A percentile compares a stretch with the other conserved stretches of the same genome.
Conservation (phyloP, 352 stramenopile species). For the Stramenopiles sp. region DNA sequence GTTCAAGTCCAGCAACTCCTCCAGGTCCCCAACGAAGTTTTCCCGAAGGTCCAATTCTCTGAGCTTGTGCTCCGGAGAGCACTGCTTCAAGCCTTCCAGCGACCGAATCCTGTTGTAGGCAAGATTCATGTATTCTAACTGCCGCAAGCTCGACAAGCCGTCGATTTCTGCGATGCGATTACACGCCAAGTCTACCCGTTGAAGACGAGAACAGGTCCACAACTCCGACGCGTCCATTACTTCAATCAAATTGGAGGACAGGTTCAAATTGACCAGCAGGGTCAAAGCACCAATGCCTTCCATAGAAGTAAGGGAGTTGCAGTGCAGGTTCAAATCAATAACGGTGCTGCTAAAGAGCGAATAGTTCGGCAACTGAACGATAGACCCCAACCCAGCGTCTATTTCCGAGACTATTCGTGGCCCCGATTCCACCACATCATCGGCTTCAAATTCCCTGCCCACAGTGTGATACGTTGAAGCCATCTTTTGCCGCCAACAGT, state of each 20-base stretch:
- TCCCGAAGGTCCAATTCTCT: neutral
- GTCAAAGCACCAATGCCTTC: neutral
- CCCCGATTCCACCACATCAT: too few species aligned
- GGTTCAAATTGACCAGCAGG: neutral
- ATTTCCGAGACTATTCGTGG: too few species aligned
- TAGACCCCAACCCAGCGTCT: too few species aligned
- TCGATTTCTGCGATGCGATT: neutral
- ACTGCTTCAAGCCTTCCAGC: neutral
- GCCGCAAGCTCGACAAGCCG: neutral
- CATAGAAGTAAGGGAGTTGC: neutral
- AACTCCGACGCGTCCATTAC: neutral
- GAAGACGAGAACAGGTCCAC: neutral
- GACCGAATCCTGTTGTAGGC: neutral
- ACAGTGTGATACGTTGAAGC: too few species aligned
- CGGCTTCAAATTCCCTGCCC: too few species aligned
- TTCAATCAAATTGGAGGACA: neutral
- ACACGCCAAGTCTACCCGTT: neutral
- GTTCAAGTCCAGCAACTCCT: neutral
- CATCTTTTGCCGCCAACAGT: too few species aligned
- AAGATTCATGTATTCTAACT: neutral
- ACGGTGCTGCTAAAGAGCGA: neutral
- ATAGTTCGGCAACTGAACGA: neutral
- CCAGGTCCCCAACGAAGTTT: neutral
- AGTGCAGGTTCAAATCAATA: neutral
- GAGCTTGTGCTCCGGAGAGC: neutral